phyloP scores from a whole-genome alignment of 306 rosid species.

The Cucurbita pepo region DNA sequence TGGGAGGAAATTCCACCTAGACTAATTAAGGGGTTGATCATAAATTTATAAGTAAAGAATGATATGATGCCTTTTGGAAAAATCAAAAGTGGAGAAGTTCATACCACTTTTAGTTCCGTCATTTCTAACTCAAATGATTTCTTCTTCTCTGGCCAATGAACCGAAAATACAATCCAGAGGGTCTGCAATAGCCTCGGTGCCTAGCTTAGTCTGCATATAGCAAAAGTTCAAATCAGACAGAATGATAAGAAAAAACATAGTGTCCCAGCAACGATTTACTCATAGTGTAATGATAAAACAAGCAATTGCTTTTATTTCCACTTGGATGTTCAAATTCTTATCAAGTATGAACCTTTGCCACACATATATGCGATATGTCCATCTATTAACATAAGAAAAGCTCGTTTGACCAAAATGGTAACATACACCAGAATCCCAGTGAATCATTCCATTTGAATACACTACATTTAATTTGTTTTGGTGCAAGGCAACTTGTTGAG shows the following conservation, averaged over 20 bases:
- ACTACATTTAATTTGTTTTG: neutral
- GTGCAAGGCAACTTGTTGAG: neutral
- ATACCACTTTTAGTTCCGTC: no score
- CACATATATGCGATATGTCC: no score
- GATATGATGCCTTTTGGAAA: no score
- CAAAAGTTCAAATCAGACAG: neutral
- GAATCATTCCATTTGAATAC: neutral
- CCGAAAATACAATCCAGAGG: conserved; percentile 64
- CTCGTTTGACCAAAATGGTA: neutral
- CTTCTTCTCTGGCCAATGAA: conserved; percentile 31
- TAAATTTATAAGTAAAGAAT: no score
- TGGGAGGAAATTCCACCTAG: no score
- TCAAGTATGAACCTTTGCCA: no score
- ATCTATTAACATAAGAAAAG: neutral
- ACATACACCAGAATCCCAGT: neutral
- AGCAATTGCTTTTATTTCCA: neutral
- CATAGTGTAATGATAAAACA: neutral
- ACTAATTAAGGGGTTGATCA: no score
- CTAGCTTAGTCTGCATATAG: conserved; percentile 23
- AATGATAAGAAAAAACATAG: neutral
- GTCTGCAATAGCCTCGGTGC: conserved; percentile 22
- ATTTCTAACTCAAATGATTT: conserved; percentile 8
- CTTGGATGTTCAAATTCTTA: neutral
- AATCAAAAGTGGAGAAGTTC: no score
- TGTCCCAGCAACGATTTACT: neutral